Evolutionary conservation across 192 early-diverging fungal genomes (phyloP), one percentile per base, ranked within the genome.

Genomic region (Coemansia aciculifera): DNA sequence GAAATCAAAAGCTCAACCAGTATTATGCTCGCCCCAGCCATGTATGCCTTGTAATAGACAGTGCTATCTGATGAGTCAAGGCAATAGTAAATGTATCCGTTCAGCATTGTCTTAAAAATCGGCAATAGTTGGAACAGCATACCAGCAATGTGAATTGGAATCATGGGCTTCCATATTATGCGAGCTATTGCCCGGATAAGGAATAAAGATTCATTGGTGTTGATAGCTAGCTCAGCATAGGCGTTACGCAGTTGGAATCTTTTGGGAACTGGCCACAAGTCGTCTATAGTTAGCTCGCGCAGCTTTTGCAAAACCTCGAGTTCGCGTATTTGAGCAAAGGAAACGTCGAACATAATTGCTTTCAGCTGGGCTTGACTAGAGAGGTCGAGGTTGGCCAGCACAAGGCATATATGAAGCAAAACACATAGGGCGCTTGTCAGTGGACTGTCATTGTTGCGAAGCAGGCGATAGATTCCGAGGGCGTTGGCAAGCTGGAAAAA

Each of bases 141-240:
- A 3, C 49, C 32, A 3, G 70, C n/a, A 0, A 72, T 36, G n/a
- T 62, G 68, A 4, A 80, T 29, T 3, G 78, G 78, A 2, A 80
- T 48, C 57, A 75, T 32, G 11, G 78, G 78, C 29, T 70, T 62
- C 78, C 78, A 80, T 0, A 72, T 37, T 63, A 80, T 75, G 7
- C 73, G 72, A 0, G 38, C 10, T 34, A 80, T 63, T 8, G 73
- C 78, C 6, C 69, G 73, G 21, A 75, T 42, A 43, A 80, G 52
- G 31, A 80, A 80, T 29, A 80, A 19, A 5, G 72, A 36, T 57
- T 80, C 69, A 1, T 65, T 40, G 11, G 62, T 19, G 24, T 80
- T 57, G 43, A 72, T 72, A 6, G 32, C 15, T 42, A 80, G 66
- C 29, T 80, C 73, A 44, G 48, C 24, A 5, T 68, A 37, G 1